Evolutionary conservation across 2,329 filamentous ascomycete genomes (phyloP).

Genomic region (Aspergillus alliaceus): DNA sequence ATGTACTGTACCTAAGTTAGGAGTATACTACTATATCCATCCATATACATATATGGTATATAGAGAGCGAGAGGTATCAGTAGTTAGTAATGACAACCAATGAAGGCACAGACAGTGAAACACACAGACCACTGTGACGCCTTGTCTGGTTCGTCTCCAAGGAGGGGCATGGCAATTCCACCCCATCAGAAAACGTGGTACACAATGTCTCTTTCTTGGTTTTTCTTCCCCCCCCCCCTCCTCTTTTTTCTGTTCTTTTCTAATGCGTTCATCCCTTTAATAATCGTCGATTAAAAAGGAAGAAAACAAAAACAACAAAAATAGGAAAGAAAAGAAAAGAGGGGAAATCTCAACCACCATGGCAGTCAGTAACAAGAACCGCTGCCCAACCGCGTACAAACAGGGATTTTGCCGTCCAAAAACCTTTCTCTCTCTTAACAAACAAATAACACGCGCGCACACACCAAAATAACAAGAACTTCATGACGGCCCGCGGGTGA

Average conservation of each 20-base stretch:
- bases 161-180: background rate
- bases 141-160: background rate
- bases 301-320: too few relatives aligned
- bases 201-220: constrained; percentile 1
- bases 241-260: background rate
- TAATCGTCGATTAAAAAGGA: background rate
- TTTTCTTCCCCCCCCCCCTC: background rate
- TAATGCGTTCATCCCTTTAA: background rate
- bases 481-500: too few relatives aligned
- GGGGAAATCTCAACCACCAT: background rate
- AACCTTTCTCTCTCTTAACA: background rate
- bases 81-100: too few relatives aligned
- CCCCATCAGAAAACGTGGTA: background rate
- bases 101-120: background rate
- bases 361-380: background rate
- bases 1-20: too few relatives aligned
- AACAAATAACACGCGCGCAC: background rate
- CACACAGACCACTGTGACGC: constrained; percentile 1
- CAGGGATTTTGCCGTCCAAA: background rate
- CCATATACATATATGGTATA: too few relatives aligned
- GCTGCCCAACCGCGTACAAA: background rate
- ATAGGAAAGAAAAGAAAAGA: background rate
- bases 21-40: too few relatives aligned
- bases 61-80: too few relatives aligned
- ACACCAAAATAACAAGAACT: too few relatives aligned